Base-by-base conservation (phyloP, 129 eudicot genomes). In the Calendula officinalis region DNA sequence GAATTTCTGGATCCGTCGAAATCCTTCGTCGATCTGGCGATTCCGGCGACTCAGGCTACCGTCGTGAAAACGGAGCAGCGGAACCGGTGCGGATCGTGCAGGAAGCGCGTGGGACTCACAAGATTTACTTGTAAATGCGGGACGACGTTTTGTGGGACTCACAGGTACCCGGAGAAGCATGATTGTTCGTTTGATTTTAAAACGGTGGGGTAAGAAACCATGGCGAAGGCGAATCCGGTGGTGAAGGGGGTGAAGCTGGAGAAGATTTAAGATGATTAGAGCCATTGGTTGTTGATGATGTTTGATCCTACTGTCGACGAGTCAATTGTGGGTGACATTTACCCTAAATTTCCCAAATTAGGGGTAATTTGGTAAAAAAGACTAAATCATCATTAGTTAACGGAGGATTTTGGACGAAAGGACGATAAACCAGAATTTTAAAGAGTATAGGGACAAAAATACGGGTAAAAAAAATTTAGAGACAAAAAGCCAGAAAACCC, bases 121-220 rank as follows among this genome's bases (percentile, higher is more conserved):
- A 88, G 94, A 6, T 86, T 86, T 60, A 71, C 58, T 16, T 86
- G 95, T 57, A 37, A 74, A 62, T 86, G 95, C n/a, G 89, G 82
- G 32, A 65, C 49, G 14, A 56, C 75, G 36, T 83, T 76, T 60
- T 82, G 95, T 22, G 95, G 95, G 80, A 34, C 76, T 41, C 95
- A 86, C 59, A 60, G 89, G 74, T 82, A 82, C 49, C 89, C 95
- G 53, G 89, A 86, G 62, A 69, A 71, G 17, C 89, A 86, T 53
- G 81, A 70, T 0, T 86, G 94, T 53, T 14, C 72, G 27, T 86
- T 73, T 52, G 94, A 86, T 68, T 82, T 56, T 72, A 82, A 77
- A 76, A 45, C 79, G 38, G 49, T 71, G 64, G 94, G 88, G 58
- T 69, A 73, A 42, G 83, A 70, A 40, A 75, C 74, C 35, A 82